Evolutionary conservation across 805 yeast genomes (phyloP), one percentile per base, ranked within the genome.

Genomic region (Cyberlindnera lachancei): DNA sequence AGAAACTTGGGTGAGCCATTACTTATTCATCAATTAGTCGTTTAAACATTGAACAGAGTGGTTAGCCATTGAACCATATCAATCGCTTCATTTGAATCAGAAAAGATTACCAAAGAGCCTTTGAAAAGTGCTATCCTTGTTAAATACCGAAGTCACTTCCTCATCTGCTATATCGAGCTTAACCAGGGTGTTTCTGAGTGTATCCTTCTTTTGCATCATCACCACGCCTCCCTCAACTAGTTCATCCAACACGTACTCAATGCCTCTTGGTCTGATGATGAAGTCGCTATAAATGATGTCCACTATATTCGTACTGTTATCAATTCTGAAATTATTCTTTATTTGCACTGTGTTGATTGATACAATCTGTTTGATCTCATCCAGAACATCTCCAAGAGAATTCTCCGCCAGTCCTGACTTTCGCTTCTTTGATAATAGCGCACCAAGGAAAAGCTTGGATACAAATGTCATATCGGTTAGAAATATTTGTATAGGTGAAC

Each of bases 1-100:
- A 70, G 69, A 27, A 78, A 79, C 40, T 70, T 77, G 16, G 98
- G 97, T n/a, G 96, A 90, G 54, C 98, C 98, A 4, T 65, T 90
- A 18, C 66, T 90, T 65, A 29, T 36, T 10, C 37, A 29, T 27
- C 28, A 27, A 40, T 13, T 20, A 22, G 26, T 10, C 9, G 15
- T 13, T 12, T 27, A 27, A 26, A 23, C 15, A n/a, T 18, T 15
- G 7, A 19, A 13, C 16, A 25, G 12, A 25, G n/a, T n/a, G n/a
- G n/a, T n/a, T n/a, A n/a, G n/a, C n/a, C n/a, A n/a, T n/a, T n/a
- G n/a, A n/a, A n/a, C n/a, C n/a, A n/a, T n/a, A n/a, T n/a, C n/a
- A n/a, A n/a, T n/a, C n/a, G n/a, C n/a, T n/a, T n/a, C n/a, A n/a
- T n/a, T n/a, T n/a, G n/a, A 21, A 6, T 37, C 36, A 4, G 41